Percentiles rank a stretch among this genome's conserved stretches.
phyloP scores from a whole-genome alignment of 345 rosid genomes.

The Sonneratia caseolaris region DNA sequence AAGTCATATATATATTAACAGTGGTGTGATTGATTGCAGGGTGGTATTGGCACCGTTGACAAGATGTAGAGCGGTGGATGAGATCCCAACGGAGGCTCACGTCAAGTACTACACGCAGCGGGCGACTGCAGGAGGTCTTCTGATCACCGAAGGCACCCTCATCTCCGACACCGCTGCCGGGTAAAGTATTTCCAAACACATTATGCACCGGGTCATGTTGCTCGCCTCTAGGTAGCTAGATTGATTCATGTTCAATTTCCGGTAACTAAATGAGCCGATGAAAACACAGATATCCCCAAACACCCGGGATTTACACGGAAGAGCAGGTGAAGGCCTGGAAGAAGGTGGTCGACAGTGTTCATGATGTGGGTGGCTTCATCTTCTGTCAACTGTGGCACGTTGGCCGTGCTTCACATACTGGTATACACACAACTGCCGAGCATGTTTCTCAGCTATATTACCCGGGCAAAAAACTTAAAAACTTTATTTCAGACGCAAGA shows the following conservation, averaged over 20 bases:
- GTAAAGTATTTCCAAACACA: constrained; percentile 15
- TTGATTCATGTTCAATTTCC: background rate
- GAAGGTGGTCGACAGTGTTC: constrained; percentile 64
- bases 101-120: constrained; percentile 77
- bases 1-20: background rate
- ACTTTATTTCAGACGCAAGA: background rate
- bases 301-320: constrained; percentile 75
- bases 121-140: constrained; percentile 67
- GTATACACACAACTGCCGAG: constrained; percentile 14
- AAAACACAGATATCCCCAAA: constrained; percentile 54
- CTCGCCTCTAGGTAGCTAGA: too few relatives aligned
- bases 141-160: constrained; percentile 73
- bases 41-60: constrained; percentile 88
- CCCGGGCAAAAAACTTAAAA: background rate
- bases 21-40: constrained; percentile 24
- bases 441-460: background rate
- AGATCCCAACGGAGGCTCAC: constrained; percentile 54
- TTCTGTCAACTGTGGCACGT: constrained; percentile 95
- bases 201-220: too few relatives aligned
- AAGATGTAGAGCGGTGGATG: constrained; percentile 73
- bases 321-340: constrained; percentile 89
- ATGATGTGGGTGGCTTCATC: constrained; percentile 61
- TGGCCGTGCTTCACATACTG: constrained; percentile 75
- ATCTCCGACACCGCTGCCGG: constrained; percentile 56
- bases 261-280: background rate